Percentiles rank a stretch among this genome's conserved stretches.
phyloP scores from a whole-genome alignment of 768 basidiomycete species.

The Galerina marginata region DNA sequence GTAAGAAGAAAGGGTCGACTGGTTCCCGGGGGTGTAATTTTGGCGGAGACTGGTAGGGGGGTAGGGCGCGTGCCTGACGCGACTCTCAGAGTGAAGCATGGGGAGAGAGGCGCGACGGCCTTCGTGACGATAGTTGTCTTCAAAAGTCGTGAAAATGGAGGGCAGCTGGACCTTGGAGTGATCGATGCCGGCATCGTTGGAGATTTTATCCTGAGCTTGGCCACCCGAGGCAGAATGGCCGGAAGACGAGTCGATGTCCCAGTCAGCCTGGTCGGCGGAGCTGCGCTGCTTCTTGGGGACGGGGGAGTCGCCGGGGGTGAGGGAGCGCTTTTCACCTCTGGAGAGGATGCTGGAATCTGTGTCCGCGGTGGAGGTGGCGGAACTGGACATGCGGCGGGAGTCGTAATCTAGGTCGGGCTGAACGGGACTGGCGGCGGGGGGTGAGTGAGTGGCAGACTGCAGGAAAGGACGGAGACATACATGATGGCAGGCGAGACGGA shows the following conservation, averaged over 20 bases:
- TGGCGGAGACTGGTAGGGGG: constrained; percentile 54
- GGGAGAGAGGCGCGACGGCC: constrained; percentile 70
- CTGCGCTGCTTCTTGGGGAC: constrained; percentile 56
- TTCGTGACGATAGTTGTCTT: constrained; percentile 62
- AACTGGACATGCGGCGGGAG: constrained; percentile 78
- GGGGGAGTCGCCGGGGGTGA: constrained; percentile 61
- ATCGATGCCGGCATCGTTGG: constrained; percentile 46
- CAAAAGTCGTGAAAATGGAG: constrained; percentile 74
- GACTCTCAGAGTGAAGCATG: constrained; percentile 57
- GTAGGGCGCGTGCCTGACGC: constrained; percentile 62
- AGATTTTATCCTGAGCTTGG: constrained; percentile 40
- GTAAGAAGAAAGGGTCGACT: constrained; percentile 51
- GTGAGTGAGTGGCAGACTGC: constrained; percentile 18
- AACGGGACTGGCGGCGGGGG: constrained; percentile 36
- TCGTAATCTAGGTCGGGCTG: constrained; percentile 63
- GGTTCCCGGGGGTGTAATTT: constrained; percentile 49
- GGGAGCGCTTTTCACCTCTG: constrained; percentile 62
- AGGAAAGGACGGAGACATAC: constrained; percentile 34
- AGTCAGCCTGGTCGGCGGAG: constrained; percentile 35
- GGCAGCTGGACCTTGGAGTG: constrained; percentile 70
- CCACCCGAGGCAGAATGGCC: constrained; percentile 30
- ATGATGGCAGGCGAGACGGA: constrained; percentile 51
- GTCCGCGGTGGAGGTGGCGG: constrained; percentile 71
- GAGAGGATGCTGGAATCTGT: constrained; percentile 66
- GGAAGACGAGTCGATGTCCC: constrained; percentile 39